phyloP scores from a whole-genome alignment of 345 rosid species.

The Chamaenerion angustifolium region DNA sequence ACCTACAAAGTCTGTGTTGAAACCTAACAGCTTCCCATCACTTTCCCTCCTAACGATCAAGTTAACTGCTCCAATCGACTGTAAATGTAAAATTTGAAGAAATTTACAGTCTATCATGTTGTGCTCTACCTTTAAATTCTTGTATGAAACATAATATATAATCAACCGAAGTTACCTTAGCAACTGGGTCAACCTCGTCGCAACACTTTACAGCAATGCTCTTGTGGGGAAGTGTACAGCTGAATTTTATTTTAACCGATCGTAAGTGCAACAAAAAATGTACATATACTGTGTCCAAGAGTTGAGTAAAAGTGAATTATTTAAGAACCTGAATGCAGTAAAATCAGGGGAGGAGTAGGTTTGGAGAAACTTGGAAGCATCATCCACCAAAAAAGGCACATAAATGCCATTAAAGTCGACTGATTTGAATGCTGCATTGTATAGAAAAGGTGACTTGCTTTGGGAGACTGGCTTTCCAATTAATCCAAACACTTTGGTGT shows the following conservation, averaged over 20 bases:
- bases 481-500: slow-evolving; percentile 74
- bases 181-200: slow-evolving; percentile 81
- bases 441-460: slow-evolving; percentile 83
- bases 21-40: slow-evolving; percentile 71
- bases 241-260: slow-evolving; percentile 11
- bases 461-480: slow-evolving; percentile 90
- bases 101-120: no score
- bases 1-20: slow-evolving; percentile 80
- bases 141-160: neutral
- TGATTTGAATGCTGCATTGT: slow-evolving; percentile 82
- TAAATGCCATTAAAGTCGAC: slow-evolving; percentile 63
- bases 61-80: slow-evolving; percentile 96
- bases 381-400: slow-evolving; percentile 71
- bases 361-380: slow-evolving; percentile 50
- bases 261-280: no score
- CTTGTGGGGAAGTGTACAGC: slow-evolving; percentile 89
- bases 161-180: slow-evolving; percentile 35
- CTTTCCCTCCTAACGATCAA: slow-evolving; percentile 62
- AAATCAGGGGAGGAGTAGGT: slow-evolving; percentile 74
- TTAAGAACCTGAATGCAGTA: slow-evolving; percentile 70
- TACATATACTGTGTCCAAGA: no score
- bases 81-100: slow-evolving; percentile 3
- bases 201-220: slow-evolving; percentile 69
- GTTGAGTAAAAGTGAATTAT: no score
- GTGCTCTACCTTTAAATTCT: no score